Evolutionary conservation across 202 grass and related monocot genomes (phyloP).

Genomic region (Bolboschoenoplectus hybrid): DNA sequence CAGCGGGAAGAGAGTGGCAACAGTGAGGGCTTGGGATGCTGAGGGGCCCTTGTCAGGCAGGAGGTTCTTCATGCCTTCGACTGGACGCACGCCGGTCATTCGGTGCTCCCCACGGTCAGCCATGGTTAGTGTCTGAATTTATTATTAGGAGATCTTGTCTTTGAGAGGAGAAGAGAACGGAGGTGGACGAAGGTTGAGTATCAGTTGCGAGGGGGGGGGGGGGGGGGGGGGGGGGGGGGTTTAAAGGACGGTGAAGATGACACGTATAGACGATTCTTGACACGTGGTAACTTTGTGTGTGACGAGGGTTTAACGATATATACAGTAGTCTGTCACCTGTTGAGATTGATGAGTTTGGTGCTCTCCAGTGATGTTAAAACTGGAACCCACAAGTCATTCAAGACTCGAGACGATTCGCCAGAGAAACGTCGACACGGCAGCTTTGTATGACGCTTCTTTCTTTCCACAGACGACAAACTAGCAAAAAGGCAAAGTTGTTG

Average conservation of each 20-base stretch:
- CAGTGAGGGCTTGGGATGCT: conserved; percentile 78
- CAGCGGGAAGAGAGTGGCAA: conserved; percentile 84
- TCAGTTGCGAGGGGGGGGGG: not conserved
- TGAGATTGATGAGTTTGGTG: not conserved
- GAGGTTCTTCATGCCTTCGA: conserved; percentile 49
- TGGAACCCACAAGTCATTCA: not conserved
- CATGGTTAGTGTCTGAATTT: conserved; percentile 31
- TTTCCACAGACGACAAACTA: not conserved
- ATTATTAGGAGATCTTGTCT: not conserved
- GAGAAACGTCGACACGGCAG: not conserved
- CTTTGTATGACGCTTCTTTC: not conserved
- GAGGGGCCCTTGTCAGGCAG: conserved; percentile 62
- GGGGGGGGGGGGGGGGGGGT: not conserved
- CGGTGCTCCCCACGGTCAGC: conserved; percentile 47
- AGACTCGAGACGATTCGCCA: not conserved
- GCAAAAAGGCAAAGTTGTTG: not conserved
- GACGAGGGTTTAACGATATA: conserved; percentile 46
- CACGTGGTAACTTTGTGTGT: conserved; percentile 56
- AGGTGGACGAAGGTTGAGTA: no score
- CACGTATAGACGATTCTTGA: conserved; percentile 50
- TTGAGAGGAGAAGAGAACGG: not conserved
- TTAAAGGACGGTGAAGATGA: conserved; percentile 59
- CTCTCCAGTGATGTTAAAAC: conserved; percentile 24
- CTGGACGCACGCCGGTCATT: conserved; percentile 18
- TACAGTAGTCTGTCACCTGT: not conserved